Conservation (phyloP, 208 protist genomes). For the Wallacemonas sp. region DNA sequence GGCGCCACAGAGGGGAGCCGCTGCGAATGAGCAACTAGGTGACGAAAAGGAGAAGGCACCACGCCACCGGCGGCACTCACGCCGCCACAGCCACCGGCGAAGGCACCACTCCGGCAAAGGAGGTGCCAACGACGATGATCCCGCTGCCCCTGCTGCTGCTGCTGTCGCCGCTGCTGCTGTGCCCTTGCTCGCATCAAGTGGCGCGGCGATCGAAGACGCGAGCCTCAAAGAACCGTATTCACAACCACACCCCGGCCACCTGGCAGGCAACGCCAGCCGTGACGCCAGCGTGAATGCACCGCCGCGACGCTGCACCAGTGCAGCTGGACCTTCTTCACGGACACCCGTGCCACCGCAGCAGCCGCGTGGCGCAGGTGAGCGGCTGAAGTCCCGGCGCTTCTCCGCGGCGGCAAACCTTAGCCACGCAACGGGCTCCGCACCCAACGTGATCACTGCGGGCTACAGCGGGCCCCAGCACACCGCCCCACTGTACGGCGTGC, state of each 20-base stretch:
- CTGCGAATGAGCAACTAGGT: no score
- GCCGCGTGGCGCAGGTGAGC: neutral
- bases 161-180: neutral
- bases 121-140: neutral
- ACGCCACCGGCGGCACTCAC: neutral
- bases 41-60: neutral
- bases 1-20: no score
- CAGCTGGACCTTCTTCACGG: neutral
- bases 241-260: neutral
- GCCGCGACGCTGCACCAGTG: slow-evolving; percentile 1
- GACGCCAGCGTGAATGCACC: neutral
- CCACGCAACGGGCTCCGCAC: neutral
- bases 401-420: neutral
- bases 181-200: neutral
- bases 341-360: neutral
- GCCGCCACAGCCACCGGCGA: slow-evolving; percentile 1
- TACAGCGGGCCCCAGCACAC: neutral
- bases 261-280: neutral
- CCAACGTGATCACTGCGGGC: neutral
- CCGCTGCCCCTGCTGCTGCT: neutral
- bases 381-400: neutral
- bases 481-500: neutral
- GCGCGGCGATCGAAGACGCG: neutral
- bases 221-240: slow-evolving; percentile 3
- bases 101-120: neutral